Conservation (phyloP, 2,329 filamentous ascomycete species). For the Cryphonectria nitschkei region DNA sequence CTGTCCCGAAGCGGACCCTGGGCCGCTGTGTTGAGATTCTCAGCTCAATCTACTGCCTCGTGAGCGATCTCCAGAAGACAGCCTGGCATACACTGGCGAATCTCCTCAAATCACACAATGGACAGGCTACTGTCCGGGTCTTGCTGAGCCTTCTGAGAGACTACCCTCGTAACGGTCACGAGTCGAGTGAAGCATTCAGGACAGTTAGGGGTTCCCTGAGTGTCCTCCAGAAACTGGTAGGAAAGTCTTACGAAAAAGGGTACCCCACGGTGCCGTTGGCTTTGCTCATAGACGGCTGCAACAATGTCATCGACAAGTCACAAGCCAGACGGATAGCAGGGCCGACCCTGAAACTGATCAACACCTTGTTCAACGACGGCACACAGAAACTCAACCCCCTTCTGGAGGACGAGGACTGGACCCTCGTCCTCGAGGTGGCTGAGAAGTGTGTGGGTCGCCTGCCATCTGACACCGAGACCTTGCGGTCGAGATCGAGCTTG, state of each 20-base stretch:
- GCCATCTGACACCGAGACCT: slow-evolving; percentile 8
- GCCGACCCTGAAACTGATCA: slow-evolving; percentile 55
- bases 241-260: slow-evolving; percentile 61
- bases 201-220: slow-evolving; percentile 66
- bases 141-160: slow-evolving; percentile 65
- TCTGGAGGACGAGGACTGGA: slow-evolving; percentile 69
- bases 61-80: slow-evolving; percentile 61
- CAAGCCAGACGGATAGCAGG: slow-evolving; percentile 49
- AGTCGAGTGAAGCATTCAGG: slow-evolving; percentile 55
- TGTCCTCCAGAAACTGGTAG: slow-evolving; percentile 65
- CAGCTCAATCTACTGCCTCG: slow-evolving; percentile 71
- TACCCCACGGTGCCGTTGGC: slow-evolving; percentile 64
- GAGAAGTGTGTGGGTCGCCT: slow-evolving; percentile 49
- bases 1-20: slow-evolving; percentile 66
- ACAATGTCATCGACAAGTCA: slow-evolving; percentile 51
- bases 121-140: slow-evolving; percentile 68
- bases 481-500: slow-evolving; percentile 15
- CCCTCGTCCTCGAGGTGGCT: slow-evolving; percentile 61
- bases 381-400: slow-evolving; percentile 57
- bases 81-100: slow-evolving; percentile 74
- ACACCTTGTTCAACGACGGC: slow-evolving; percentile 58
- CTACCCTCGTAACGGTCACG: slow-evolving; percentile 48
- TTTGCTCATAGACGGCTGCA: slow-evolving; percentile 61
- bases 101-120: slow-evolving; percentile 74
- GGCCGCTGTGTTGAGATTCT: slow-evolving; percentile 70